These are phyloP conservation scores for Arabidopsis thaliana DNA, from an alignment of 345 rosid species.

Conservation along the genomic window TAIR10.1 NC_003075.7:10668501-10669000, in stretches of 20 bases:
- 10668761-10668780: conserved; percentile 75
- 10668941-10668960: background rate
- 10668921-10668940: conserved; percentile 40
- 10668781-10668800: conserved; percentile 30
- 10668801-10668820: background rate
- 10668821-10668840: background rate
- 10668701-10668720: conserved; percentile 71
- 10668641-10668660: conserved; percentile 90
- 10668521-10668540: conserved; percentile 19
- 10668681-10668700: conserved; percentile 72
- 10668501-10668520: conserved; percentile 1
- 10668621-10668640: conserved; percentile 64
- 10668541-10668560: conserved; percentile 46
- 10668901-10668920: conserved; percentile 57
- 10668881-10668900: conserved; percentile 38
- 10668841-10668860: background rate
- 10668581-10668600: conserved; percentile 63
- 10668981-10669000: background rate
- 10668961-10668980: background rate
- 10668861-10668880: no score
- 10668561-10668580: conserved; percentile 76
- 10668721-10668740: conserved; percentile 58
- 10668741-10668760: conserved; percentile 68
- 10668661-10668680: conserved; percentile 76
- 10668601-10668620: conserved; percentile 67